phyloP scores from a whole-genome alignment of 495 filamentous ascomycete species.

The Aspergillus heteromorphus region DNA sequence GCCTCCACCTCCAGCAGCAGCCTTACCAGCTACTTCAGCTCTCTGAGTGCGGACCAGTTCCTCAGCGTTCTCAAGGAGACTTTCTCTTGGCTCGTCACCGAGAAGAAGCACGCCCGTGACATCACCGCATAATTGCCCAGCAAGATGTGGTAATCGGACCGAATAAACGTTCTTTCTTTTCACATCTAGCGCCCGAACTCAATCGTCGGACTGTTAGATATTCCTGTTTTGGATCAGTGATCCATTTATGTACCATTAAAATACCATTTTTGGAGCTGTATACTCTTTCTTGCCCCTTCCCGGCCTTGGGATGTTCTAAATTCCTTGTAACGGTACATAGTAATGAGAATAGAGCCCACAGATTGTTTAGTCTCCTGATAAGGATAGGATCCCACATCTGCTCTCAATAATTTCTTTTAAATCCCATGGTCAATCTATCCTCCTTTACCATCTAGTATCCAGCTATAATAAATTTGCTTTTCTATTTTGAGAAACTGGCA shows the following conservation, averaged over 20 bases:
- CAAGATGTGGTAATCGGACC: constrained; percentile 6
- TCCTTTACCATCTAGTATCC: too few species aligned
- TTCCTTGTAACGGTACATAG: constrained; percentile 8
- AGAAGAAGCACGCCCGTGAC: constrained; percentile 36
- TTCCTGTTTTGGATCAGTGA: constrained; percentile 1
- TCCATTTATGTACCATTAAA: neutral
- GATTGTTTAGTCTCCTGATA: constrained; percentile 9
- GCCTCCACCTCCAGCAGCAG: constrained; percentile 20
- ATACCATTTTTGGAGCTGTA: neutral
- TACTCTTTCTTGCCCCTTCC: neutral
- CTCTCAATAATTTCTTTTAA: too few species aligned
- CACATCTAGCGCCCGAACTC: constrained; percentile 1
- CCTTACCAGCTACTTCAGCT: constrained; percentile 31
- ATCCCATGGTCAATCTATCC: too few species aligned
- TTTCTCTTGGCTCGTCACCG: constrained; percentile 33
- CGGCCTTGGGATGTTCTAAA: neutral
- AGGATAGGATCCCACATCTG: too few species aligned
- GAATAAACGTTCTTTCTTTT: constrained; percentile 10
- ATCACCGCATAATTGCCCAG: constrained; percentile 19
- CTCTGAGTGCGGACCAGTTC: constrained; percentile 33
- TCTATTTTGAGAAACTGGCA: too few species aligned
- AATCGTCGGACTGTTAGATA: constrained; percentile 11
- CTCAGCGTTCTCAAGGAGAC: constrained; percentile 30
- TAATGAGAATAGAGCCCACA: too few species aligned
- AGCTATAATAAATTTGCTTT: too few species aligned